Conservation (phyloP, 208 protist genomes). For the Trypanosoma brucei region DNA sequence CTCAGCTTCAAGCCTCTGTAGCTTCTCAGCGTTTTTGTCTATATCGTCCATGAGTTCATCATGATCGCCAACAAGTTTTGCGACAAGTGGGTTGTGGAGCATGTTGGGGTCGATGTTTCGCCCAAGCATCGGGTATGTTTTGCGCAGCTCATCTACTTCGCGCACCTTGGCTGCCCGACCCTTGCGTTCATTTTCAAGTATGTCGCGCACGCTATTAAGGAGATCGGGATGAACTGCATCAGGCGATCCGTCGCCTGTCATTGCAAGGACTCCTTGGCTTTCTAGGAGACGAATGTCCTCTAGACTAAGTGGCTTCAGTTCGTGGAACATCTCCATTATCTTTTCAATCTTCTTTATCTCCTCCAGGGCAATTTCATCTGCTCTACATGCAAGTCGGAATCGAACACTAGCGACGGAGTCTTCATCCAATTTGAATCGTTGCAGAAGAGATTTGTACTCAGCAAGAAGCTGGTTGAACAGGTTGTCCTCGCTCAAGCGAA, state of each 20-base stretch:
- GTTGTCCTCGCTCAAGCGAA: conserved; percentile 31
- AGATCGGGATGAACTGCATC: background rate
- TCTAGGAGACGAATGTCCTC: conserved; percentile 22
- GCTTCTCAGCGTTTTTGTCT: conserved; percentile 15
- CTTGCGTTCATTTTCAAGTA: conserved; percentile 8
- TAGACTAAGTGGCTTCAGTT: conserved; percentile 14
- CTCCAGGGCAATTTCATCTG: conserved; percentile 13
- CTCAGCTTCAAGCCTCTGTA: conserved; percentile 37
- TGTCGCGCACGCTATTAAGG: conserved; percentile 12
- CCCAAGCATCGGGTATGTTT: conserved; percentile 51
- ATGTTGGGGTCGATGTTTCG: conserved; percentile 61
- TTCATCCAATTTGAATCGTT: conserved; percentile 6
- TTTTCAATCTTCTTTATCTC: conserved; percentile 15
- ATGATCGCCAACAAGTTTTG: conserved; percentile 34
- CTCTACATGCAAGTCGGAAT: conserved; percentile 8
- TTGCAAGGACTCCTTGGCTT: conserved; percentile 5
- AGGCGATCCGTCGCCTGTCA: background rate
- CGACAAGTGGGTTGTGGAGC: conserved; percentile 42
- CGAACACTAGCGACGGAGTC: background rate
- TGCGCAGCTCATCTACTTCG: conserved; percentile 30
- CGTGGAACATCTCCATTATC: conserved; percentile 10
- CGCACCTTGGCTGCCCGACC: conserved; percentile 15
- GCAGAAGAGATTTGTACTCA: conserved; percentile 22
- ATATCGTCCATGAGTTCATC: conserved; percentile 39
- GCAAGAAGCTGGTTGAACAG: conserved; percentile 19